phyloP scores from a whole-genome alignment of 1,284 basidiomycete genomes.

The Ustilago tritici region DNA sequence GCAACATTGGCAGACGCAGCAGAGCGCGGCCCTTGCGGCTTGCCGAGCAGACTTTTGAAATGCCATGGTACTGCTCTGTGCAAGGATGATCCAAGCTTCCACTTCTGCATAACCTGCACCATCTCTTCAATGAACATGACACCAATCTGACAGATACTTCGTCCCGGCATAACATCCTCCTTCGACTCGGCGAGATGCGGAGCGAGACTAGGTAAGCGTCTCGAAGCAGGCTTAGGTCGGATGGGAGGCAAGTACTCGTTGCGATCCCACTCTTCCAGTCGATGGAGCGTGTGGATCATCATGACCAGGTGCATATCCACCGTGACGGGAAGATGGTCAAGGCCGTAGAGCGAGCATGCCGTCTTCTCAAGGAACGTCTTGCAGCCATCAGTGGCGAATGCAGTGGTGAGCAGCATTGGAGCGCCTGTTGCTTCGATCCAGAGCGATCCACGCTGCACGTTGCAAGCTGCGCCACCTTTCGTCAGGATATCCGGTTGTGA shows the following conservation, averaged over 20 bases:
- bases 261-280: conserved; percentile 47
- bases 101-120: conserved; percentile 49
- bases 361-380: conserved; percentile 51
- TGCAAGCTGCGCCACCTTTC: conserved; percentile 6
- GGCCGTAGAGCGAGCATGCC: conserved; percentile 45
- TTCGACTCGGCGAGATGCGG: conserved; percentile 22
- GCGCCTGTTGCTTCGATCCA: conserved; percentile 47
- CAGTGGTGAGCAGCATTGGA: conserved; percentile 44
- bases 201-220: conserved; percentile 23
- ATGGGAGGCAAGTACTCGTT: conserved; percentile 43
- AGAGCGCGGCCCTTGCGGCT: conserved; percentile 5
- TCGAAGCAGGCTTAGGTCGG: conserved; percentile 17
- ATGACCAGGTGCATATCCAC: conserved; percentile 42
- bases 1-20: neutral
- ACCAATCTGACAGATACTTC: conserved; percentile 50
- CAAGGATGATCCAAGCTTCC: conserved; percentile 45
- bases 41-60: conserved; percentile 21
- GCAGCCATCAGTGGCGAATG: conserved; percentile 44
- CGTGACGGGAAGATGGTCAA: conserved; percentile 34
- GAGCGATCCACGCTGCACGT: conserved; percentile 23
- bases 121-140: conserved; percentile 48
- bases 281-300: conserved; percentile 34
- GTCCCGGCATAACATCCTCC: conserved; percentile 11
- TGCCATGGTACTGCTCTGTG: conserved; percentile 32
- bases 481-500: conserved; percentile 40